Conservation (phyloP, 2,329 filamentous ascomycete genomes). For the Xylaria sp. region DNA sequence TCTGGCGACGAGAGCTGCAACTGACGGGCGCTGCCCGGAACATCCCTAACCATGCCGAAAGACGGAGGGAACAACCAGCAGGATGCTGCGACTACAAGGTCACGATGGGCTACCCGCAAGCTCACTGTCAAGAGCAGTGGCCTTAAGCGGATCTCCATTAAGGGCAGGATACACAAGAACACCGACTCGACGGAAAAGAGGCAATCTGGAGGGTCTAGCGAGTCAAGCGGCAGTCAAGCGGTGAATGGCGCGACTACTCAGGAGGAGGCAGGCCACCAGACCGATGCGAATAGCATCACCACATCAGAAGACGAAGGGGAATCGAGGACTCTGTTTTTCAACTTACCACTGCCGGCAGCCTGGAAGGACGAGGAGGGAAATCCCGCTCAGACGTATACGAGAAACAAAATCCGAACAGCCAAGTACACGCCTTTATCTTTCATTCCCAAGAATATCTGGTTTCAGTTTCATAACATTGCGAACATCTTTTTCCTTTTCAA, state of each 20-base stretch:
- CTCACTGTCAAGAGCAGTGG: conserved; percentile 78
- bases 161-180: conserved; percentile 76
- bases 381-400: conserved; percentile 74
- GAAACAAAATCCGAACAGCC: conserved; percentile 97
- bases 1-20: conserved; percentile 55
- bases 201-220: conserved; percentile 53
- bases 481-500: conserved; percentile 98
- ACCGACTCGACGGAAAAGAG: conserved; percentile 75
- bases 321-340: conserved; percentile 81
- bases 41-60: conserved; percentile 51
- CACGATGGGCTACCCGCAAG: conserved; percentile 97
- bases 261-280: conserved; percentile 51
- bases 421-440: conserved; percentile 98
- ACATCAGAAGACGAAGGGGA: conserved; percentile 54
- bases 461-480: conserved; percentile 98
- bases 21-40: conserved; percentile 58
- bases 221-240: conserved; percentile 47
- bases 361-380: conserved; percentile 84
- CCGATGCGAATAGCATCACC: conserved; percentile 52
- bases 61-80: conserved; percentile 44
- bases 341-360: conserved; percentile 78
- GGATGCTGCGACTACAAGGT: conserved; percentile 74
- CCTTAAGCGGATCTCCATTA: conserved; percentile 83
- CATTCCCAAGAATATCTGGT: conserved; percentile 94
- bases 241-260: conserved; percentile 46